Conservation (phyloP, 1,139 yeast species). For the Nakaseomyces glabratus region DNA sequence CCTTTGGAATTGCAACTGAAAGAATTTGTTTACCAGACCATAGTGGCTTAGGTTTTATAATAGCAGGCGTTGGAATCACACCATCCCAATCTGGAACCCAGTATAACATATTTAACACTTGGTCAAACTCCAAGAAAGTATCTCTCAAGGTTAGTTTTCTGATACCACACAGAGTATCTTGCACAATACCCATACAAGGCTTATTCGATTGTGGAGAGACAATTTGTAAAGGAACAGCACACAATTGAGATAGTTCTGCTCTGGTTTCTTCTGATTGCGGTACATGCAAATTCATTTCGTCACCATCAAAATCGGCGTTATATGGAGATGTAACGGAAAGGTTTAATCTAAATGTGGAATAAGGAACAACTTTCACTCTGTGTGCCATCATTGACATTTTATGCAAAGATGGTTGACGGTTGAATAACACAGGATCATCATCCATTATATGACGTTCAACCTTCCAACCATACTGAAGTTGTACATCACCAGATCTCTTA, state of each 20-base stretch:
- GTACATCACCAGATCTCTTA: constrained; percentile 97
- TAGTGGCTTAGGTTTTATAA: constrained; percentile 85
- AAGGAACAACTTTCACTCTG: constrained; percentile 97
- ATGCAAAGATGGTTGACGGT: constrained; percentile 98
- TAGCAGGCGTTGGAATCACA: constrained; percentile 93
- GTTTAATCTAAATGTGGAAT: constrained; percentile 92
- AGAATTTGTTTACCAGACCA: constrained; percentile 97
- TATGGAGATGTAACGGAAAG: constrained; percentile 96
- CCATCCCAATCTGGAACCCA: constrained; percentile 99
- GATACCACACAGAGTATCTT: constrained; percentile 94
- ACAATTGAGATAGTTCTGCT: constrained; percentile 87
- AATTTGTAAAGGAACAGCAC: constrained; percentile 96
- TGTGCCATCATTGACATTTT: constrained; percentile 99
- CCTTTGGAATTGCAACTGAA: constrained; percentile 90
- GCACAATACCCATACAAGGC: constrained; percentile 99
- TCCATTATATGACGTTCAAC: constrained; percentile 98
- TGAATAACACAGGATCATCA: constrained; percentile 92
- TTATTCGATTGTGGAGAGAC: constrained; percentile 97
- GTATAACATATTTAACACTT: constrained; percentile 90
- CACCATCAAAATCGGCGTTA: constrained; percentile 99
- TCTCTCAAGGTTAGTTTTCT: constrained; percentile 93
- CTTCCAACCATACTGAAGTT: constrained; percentile 97
- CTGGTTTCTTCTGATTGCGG: constrained; percentile 98
- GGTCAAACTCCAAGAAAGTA: constrained; percentile 78
- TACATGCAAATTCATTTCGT: constrained; percentile 98